Base-by-base conservation (phyloP, 2,329 filamentous ascomycete species). In the Fusarium sterilihyphosum region DNA sequence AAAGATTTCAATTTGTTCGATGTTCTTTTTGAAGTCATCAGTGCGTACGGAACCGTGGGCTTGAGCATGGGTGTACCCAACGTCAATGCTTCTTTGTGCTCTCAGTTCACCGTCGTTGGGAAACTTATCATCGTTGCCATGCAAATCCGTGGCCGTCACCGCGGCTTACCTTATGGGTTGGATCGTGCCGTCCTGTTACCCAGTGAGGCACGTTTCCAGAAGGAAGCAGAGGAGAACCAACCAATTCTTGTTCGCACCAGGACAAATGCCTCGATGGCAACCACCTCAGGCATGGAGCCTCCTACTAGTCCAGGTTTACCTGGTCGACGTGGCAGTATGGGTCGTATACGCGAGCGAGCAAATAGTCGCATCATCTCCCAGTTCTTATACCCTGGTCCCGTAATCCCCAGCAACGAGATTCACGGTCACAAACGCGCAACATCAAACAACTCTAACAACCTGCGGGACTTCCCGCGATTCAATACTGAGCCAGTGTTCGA, bases 11-110 rank as follows among this genome's bases (percentile, higher is more conserved):
- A 90, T 65, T 85, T 94, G 81, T 95, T 94, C 80, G 84, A 88
- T 12, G 86, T 92, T 11, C 86, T 98, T 7, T 98, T 98, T 78
- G 95, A 98, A 81, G 91, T 97, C 53, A 91, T 98, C 70, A 96
- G 93, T 65, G 95, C 95, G 3, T 98, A 98, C 79, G 97, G 96
- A 72, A 99, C 96, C 2, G 96, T 99, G 33, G 96, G 96, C 2
- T 85, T 99, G 65, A 96, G 92, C 57, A 88, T 99, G 22, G 96
- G 96, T 11, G 98, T 96, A 71, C 87, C 93, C 0, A 86, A 84
- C 26, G 87, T 91, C 81, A 93, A 98, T 82, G 89, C 94, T 1
- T 95, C 93, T 1, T 94, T 99, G 74, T 95, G 91, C 38, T 92
- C 89, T 0, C 90, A 98, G 76, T 98, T 99, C 82, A 90, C 88